Conservation (phyloP, 1,284 basidiomycete genomes). For the Chiua sp. region DNA sequence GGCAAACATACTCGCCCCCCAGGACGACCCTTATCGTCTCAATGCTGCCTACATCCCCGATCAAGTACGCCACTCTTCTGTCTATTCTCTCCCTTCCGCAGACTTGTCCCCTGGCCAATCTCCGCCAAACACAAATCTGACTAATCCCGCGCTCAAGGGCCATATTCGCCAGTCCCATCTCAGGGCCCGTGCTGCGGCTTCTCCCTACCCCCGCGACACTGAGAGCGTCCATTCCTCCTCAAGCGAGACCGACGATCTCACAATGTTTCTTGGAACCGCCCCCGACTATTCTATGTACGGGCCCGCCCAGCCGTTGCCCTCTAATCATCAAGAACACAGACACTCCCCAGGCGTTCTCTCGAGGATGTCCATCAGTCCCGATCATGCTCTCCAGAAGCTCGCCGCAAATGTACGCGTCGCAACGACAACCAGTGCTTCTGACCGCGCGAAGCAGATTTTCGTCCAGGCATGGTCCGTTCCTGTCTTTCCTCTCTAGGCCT, state of each 20-base stretch:
- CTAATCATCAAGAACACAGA: slow-evolving; percentile 62
- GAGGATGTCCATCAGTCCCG: slow-evolving; percentile 72
- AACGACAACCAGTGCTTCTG: slow-evolving; percentile 86
- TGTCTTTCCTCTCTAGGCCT: slow-evolving; percentile 11
- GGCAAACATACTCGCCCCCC: slow-evolving; percentile 50
- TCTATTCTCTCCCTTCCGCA: slow-evolving; percentile 47
- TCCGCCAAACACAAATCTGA: slow-evolving; percentile 72
- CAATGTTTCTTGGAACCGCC: slow-evolving; percentile 68
- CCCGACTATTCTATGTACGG: slow-evolving; percentile 70
- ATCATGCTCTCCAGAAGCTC: slow-evolving; percentile 83
- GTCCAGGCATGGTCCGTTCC: slow-evolving; percentile 81
- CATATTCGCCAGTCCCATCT: slow-evolving; percentile 75
- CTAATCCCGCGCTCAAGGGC: slow-evolving; percentile 72
- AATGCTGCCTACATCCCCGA: slow-evolving; percentile 63
- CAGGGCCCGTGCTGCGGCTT: slow-evolving; percentile 76
- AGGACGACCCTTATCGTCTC: slow-evolving; percentile 72
- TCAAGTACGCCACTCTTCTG: slow-evolving; percentile 50
- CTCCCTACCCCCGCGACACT: slow-evolving; percentile 81
- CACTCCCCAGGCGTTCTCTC: slow-evolving; percentile 73
- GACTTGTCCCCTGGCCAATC: slow-evolving; percentile 62
- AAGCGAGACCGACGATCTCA: slow-evolving; percentile 82
- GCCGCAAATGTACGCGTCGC: slow-evolving; percentile 86
- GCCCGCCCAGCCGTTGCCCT: slow-evolving; percentile 51
- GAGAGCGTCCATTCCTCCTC: slow-evolving; percentile 86
- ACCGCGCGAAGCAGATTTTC: slow-evolving; percentile 88